These are phyloP conservation scores for Acer campestre DNA, from an alignment of 345 rosid genomes.

Conservation along the genomic window DNA sequence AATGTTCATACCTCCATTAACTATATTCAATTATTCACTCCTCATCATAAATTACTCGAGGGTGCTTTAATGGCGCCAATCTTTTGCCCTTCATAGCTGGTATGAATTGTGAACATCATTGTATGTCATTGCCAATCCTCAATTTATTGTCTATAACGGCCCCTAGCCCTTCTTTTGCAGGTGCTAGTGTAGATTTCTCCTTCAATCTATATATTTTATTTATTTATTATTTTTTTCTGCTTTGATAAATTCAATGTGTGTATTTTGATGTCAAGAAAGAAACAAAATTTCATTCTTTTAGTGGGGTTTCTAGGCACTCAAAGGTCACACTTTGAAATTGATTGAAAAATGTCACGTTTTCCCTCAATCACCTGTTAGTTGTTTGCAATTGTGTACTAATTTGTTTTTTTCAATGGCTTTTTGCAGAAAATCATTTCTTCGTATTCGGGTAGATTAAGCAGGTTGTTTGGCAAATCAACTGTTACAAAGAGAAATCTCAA, in stretches of 20 bases:
- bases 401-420: slow-evolving; percentile 9
- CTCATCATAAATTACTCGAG: slow-evolving; percentile 31
- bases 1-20: slow-evolving; percentile 32
- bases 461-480: slow-evolving; percentile 61
- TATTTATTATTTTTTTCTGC: neutral
- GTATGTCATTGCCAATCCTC: slow-evolving; percentile 19
- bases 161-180: slow-evolving; percentile 31
- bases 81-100: slow-evolving; percentile 33
- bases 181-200: slow-evolving; percentile 17
- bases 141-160: slow-evolving; percentile 45
- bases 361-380: slow-evolving; percentile 5
- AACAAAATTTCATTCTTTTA: slow-evolving; percentile 9
- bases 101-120: slow-evolving; percentile 26
- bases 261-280: neutral
- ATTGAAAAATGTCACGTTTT: slow-evolving; percentile 19
- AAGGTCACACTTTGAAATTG: slow-evolving; percentile 19
- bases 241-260: slow-evolving; percentile 28
- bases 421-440: slow-evolving; percentile 68
- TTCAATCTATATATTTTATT: slow-evolving; percentile 2
- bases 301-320: slow-evolving; percentile 12
- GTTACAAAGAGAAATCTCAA: slow-evolving; percentile 46
- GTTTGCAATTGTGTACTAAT: neutral
- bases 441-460: slow-evolving; percentile 65
- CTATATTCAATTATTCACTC: slow-evolving; percentile 33
- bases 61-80: slow-evolving; percentile 42